phyloP scores from a whole-genome alignment of 176 grass and related monocot species.

The Chrysopogon serrulatus region DNA sequence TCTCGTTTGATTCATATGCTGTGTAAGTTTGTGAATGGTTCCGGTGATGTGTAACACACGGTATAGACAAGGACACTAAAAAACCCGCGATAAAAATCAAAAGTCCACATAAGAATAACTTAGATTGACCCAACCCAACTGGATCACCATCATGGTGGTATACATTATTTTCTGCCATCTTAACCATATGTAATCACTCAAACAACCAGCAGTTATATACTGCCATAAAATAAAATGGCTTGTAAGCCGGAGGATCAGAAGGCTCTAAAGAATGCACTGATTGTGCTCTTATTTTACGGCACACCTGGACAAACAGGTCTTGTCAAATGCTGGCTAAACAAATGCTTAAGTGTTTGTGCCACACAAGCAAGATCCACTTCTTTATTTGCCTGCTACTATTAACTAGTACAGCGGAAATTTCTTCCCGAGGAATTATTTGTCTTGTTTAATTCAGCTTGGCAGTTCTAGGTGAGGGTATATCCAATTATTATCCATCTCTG shows the following conservation, averaged over 20 bases:
- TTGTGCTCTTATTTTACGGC: conserved; percentile 43
- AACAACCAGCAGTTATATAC: conserved; percentile 39
- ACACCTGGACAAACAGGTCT: conserved; percentile 49
- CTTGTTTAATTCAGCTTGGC: conserved; percentile 51
- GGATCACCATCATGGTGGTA: conserved; percentile 25
- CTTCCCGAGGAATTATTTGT: conserved; percentile 23
- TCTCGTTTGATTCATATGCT: conserved; percentile 28
- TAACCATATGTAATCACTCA: conserved; percentile 37
- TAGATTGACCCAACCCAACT: conserved; percentile 47
- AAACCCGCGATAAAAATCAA: conserved; percentile 9
- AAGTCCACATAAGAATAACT: conserved; percentile 48
- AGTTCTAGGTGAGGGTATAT: conserved; percentile 36
- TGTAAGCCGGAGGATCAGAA: conserved; percentile 41
- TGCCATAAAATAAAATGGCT: conserved; percentile 29
- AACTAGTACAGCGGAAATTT: conserved; percentile 27
- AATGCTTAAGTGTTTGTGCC: conserved; percentile 37
- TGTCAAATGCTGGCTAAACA: conserved; percentile 54
- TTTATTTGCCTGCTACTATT: conserved; percentile 8
- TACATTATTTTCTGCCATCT: neutral
- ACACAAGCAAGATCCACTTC: conserved; percentile 38
- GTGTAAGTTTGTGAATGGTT: conserved; percentile 21
- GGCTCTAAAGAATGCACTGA: conserved; percentile 35
- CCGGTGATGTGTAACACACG: conserved; percentile 16
- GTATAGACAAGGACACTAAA: conserved; percentile 9
- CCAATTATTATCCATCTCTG: neutral